Evolutionary conservation across 2,329 filamentous ascomycete genomes (phyloP), one percentile per base, ranked within the genome.

Genomic region (Pezicula carpinea): DNA sequence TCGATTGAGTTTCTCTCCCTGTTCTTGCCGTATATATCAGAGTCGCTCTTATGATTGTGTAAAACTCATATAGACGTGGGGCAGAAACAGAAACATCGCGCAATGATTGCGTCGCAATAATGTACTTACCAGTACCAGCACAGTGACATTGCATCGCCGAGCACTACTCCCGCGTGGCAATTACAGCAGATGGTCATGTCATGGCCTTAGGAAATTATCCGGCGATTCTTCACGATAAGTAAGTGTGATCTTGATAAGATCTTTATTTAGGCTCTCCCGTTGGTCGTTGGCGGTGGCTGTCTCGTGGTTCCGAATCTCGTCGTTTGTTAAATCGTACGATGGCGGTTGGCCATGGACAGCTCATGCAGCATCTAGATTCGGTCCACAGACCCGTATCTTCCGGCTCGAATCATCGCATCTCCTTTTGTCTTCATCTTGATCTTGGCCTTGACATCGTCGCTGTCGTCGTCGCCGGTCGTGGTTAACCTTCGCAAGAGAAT

Each of bases 1-100:
- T 40, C 38, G 38, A 40, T 40, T 40, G 38, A 40, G 38, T 40
- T 40, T 40, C 38, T 40, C 22, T 26, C 38, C 38, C 35, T 38
- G 35, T 38, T 38, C 18, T 26, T 19, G 21, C 38, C 38, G 17
- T 39, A 22, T 38, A 38, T 38, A 38, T 13, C 35, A 38, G 35
- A 38, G 15, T 15, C 13, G 14, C 35, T 38, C 8, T 38, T 38
- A 38, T 38, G 7, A 38, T 38, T 21, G 11, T 38, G 13, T 17
- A 21, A 18, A 21, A 17, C 17, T n/a, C 4, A 38, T 38, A 17
- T 21, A 21, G 6, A 19, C 33, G 33, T 14, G 33, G 33, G 33
- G 6, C 33, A 35, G 33, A 35, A 35, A 15, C n/a, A 7, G 18
- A 35, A 35, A 15, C 18, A 35, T 19, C 33, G n/a, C 33, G 7